Evolutionary conservation across 331 rosid species (phyloP).

Genomic region (Dryas integrifolia): DNA sequence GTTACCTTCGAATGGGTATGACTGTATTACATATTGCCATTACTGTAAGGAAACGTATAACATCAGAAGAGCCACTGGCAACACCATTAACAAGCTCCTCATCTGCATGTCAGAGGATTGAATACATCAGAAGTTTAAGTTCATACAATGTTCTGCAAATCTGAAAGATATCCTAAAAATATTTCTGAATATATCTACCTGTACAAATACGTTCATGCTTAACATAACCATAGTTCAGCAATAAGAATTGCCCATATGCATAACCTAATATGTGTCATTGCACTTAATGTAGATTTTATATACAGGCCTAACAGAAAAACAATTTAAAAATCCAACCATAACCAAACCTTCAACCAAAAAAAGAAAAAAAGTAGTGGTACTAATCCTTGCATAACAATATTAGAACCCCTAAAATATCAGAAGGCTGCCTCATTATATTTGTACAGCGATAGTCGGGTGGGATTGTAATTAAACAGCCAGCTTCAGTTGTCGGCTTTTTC

Average conservation of each 20-base stretch:
- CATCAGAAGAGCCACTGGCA: slow-evolving; percentile 68
- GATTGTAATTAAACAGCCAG: not conserved
- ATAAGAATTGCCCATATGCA: not conserved
- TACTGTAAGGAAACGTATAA: slow-evolving; percentile 65
- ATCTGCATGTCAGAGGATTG: slow-evolving; percentile 54
- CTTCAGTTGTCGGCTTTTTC: not conserved
- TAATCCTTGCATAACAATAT: not conserved
- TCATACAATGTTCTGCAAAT: slow-evolving; percentile 8
- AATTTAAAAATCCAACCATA: slow-evolving; percentile 4
- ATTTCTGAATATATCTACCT: not conserved
- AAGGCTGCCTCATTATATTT: not conserved
- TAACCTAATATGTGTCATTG: not conserved
- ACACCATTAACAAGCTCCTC: slow-evolving; percentile 66
- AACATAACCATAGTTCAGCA: not conserved
- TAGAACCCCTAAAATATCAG: not conserved
- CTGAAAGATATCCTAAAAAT: slow-evolving; percentile 10
- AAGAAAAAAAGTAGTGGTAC: not conserved
- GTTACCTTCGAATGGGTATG: slow-evolving; percentile 73
- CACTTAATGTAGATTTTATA: not conserved
- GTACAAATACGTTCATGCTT: not conserved
- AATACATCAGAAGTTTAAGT: slow-evolving; percentile 33
- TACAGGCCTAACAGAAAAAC: not conserved
- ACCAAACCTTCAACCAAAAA: slow-evolving; percentile 3
- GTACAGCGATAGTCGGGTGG: not conserved
- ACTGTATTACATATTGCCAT: slow-evolving; percentile 98